phyloP scores from a whole-genome alignment of 495 filamentous ascomycete genomes.

The Delitschia confertaspora region DNA sequence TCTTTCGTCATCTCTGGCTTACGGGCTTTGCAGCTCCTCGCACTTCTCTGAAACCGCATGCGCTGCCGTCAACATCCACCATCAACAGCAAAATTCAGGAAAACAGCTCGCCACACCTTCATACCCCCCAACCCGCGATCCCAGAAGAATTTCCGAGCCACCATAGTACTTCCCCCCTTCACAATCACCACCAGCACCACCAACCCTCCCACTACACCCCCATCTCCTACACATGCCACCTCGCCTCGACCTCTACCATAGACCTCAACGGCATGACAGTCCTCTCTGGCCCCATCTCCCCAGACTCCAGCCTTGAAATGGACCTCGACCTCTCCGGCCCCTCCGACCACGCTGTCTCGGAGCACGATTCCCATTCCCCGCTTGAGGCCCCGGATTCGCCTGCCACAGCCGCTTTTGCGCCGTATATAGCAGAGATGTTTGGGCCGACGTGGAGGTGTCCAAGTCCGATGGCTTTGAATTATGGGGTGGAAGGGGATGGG shows the following conservation, averaged over 20 bases:
- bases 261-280: conserved; percentile 21
- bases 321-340: conserved; percentile 9
- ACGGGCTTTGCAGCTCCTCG: too few species aligned
- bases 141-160: conserved; percentile 1
- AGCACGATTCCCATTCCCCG: conserved; percentile 1
- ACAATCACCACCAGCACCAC: not conserved
- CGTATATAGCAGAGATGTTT: conserved; percentile 18
- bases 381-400: conserved; percentile 17
- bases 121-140: not conserved
- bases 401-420: conserved; percentile 18
- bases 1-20: not conserved
- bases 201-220: not conserved
- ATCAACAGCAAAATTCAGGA: not conserved
- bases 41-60: too few species aligned
- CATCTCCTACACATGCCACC: not conserved
- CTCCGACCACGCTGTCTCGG: not conserved
- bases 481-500: not conserved
- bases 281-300: conserved; percentile 6
- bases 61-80: too few species aligned
- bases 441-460: conserved; percentile 15
- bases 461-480: conserved; percentile 6
- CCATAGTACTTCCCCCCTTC: conserved; percentile 7
- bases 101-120: conserved; percentile 2
- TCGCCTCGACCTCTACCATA: not conserved
- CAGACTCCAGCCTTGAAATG: not conserved